Evolutionary conservation across 768 basidiomycete species (phyloP).

Genomic region (Lactifluus pinguis): DNA sequence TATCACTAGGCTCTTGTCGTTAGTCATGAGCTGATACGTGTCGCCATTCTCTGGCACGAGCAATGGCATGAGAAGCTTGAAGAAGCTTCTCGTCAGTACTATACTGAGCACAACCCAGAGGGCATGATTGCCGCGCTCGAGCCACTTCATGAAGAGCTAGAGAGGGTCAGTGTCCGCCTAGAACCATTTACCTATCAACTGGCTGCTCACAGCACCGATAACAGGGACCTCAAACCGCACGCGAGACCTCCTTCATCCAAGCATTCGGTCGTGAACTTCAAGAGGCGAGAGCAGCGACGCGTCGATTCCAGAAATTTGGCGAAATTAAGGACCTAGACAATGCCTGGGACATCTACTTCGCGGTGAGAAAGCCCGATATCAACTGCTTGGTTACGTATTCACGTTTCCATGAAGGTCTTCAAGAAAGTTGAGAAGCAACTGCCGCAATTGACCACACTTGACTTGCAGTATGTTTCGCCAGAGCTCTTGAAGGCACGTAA

Average conservation of each 20-base stretch:
- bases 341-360: conserved; percentile 99
- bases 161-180: conserved; percentile 46
- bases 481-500: conserved; percentile 80
- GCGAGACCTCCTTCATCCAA: conserved; percentile 92
- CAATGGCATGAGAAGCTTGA: conserved; percentile 98
- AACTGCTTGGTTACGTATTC: background rate
- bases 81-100: conserved; percentile 93
- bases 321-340: conserved; percentile 88
- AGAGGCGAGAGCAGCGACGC: conserved; percentile 87
- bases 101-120: conserved; percentile 93
- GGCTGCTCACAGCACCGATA: background rate
- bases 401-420: conserved; percentile 57
- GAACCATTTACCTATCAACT: background rate
- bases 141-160: conserved; percentile 87
- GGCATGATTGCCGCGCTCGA: conserved; percentile 94
- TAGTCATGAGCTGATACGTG: conserved; percentile 89
- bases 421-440: conserved; percentile 93
- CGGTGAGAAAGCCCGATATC: conserved; percentile 38
- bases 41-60: conserved; percentile 98
- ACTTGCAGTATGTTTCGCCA: conserved; percentile 96
- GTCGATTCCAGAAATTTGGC: conserved; percentile 75
- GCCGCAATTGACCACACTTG: conserved; percentile 78
- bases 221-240: conserved; percentile 86
- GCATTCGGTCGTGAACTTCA: conserved; percentile 87
- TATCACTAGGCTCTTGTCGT: conserved; percentile 66